These are phyloP conservation scores for Thermomucor indicae-seudaticae DNA, from an alignment of 371 early-diverging fungal species.

Conservation along the genomic window DNA sequence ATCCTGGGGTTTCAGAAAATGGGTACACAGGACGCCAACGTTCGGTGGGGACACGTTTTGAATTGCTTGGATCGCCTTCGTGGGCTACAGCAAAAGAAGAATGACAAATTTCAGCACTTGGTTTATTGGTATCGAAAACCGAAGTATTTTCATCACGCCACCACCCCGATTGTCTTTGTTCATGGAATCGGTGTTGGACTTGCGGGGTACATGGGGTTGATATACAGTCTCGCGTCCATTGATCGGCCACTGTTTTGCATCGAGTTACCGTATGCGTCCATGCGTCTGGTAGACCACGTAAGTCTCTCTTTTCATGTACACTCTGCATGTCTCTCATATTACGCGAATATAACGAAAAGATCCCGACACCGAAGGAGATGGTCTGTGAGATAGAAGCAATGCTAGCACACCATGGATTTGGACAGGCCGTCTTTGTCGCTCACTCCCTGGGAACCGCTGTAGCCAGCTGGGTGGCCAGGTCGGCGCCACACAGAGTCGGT, in stretches of 20 bases:
- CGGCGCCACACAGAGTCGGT: conserved; percentile 41
- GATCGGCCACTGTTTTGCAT: conserved; percentile 59
- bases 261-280: conserved; percentile 67
- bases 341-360: too few relatives aligned
- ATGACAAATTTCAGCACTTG: conserved; percentile 3
- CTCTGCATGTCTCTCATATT: too few relatives aligned
- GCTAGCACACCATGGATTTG: conserved; percentile 41
- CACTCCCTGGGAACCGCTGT: conserved; percentile 67
- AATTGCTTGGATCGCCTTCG: background rate
- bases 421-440: conserved; percentile 56
- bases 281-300: conserved; percentile 52
- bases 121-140: conserved; percentile 27
- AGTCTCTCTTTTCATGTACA: background rate
- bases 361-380: conserved; percentile 53
- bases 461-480: conserved; percentile 40
- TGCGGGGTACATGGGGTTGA: conserved; percentile 49
- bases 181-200: conserved; percentile 69
- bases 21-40: conserved; percentile 4
- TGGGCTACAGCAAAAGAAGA: background rate
- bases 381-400: conserved; percentile 51
- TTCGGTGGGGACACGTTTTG: conserved; percentile 27
- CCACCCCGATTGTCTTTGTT: conserved; percentile 58
- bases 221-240: conserved; percentile 31
- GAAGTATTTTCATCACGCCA: conserved; percentile 3
- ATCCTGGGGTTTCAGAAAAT: conserved; percentile 17